These are phyloP conservation scores for Talaromyces ruber DNA, from an alignment of 495 filamentous ascomycete species.

Conservation along the genomic window DNA sequence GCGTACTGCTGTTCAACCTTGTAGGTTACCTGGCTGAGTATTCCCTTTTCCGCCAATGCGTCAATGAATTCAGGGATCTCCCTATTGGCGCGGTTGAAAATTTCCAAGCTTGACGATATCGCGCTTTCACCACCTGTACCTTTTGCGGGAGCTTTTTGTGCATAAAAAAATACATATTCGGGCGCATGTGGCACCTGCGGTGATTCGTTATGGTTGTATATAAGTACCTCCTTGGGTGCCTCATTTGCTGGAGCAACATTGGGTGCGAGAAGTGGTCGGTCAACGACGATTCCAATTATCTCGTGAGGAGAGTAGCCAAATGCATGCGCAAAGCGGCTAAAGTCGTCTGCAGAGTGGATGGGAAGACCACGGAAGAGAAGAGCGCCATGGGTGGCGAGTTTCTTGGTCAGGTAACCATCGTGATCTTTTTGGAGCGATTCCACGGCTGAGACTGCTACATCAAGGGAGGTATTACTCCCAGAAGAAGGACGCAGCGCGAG, in stretches of 20 bases:
- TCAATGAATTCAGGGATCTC: slow-evolving; percentile 41
- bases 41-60: slow-evolving; percentile 35
- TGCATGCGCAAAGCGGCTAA: slow-evolving; percentile 44
- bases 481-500: slow-evolving; percentile 29
- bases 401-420: slow-evolving; percentile 44
- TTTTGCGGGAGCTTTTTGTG: slow-evolving; percentile 19
- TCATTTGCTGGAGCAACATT: slow-evolving; percentile 48
- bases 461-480: slow-evolving; percentile 1
- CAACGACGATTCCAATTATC: slow-evolving; percentile 46
- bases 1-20: slow-evolving; percentile 32
- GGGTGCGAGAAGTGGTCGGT: slow-evolving; percentile 38
- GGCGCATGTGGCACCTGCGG: slow-evolving; percentile 45
- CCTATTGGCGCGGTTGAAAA: slow-evolving; percentile 37
- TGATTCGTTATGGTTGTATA: slow-evolving; percentile 49
- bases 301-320: slow-evolving; percentile 48
- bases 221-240: slow-evolving; percentile 38
- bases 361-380: slow-evolving; percentile 22
- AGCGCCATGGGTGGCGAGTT: slow-evolving; percentile 41
- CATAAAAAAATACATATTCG: slow-evolving; percentile 46
- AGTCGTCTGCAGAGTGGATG: slow-evolving; percentile 26
- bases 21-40: slow-evolving; percentile 37
- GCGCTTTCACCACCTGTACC: slow-evolving; percentile 39
- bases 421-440: slow-evolving; percentile 12
- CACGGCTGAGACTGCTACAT: slow-evolving; percentile 19
- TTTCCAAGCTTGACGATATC: slow-evolving; percentile 40